These are phyloP conservation scores for Ogataea pignaliae DNA, from an alignment of 805 yeast genomes.

Conservation along the genomic window DNA sequence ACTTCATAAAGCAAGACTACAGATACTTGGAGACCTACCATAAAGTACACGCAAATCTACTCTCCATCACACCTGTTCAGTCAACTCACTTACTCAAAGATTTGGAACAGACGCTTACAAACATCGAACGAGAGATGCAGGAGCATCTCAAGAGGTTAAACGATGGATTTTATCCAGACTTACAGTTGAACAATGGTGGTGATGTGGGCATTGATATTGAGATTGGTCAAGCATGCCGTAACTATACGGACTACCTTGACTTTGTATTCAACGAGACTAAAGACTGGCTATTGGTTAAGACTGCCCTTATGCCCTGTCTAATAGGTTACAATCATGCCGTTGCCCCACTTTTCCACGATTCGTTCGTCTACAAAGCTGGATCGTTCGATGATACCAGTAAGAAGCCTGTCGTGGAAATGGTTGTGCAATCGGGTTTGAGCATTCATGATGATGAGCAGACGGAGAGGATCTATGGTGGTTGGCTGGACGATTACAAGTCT, in stretches of 20 bases:
- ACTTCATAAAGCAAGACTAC: slow-evolving; percentile 56
- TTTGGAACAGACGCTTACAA: slow-evolving; percentile 46
- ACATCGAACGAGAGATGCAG: slow-evolving; percentile 51
- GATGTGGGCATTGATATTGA: slow-evolving; percentile 38
- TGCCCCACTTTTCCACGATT: background rate
- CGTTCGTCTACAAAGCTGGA: slow-evolving; percentile 6
- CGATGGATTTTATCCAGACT: slow-evolving; percentile 33
- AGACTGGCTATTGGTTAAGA: slow-evolving; percentile 61
- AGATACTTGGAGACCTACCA: slow-evolving; percentile 67
- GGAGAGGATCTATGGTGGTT: slow-evolving; percentile 34
- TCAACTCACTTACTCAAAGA: slow-evolving; percentile 40
- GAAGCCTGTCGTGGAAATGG: background rate
- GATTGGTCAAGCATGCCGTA: slow-evolving; percentile 53
- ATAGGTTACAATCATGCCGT: slow-evolving; percentile 68
- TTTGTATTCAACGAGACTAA: slow-evolving; percentile 47
- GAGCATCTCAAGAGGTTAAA: slow-evolving; percentile 50
- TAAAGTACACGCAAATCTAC: slow-evolving; percentile 59
- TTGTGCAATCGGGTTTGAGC: background rate
- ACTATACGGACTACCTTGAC: slow-evolving; percentile 57
- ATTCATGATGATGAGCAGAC: slow-evolving; percentile 28
- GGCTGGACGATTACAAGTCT: slow-evolving; percentile 62
- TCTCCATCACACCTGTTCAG: slow-evolving; percentile 54
- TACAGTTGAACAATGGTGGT: slow-evolving; percentile 8
- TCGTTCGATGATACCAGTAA: background rate
- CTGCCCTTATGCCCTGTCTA: slow-evolving; percentile 72